phyloP scores from a whole-genome alignment of 1,139 yeast genomes.

The Pichia sp. region DNA sequence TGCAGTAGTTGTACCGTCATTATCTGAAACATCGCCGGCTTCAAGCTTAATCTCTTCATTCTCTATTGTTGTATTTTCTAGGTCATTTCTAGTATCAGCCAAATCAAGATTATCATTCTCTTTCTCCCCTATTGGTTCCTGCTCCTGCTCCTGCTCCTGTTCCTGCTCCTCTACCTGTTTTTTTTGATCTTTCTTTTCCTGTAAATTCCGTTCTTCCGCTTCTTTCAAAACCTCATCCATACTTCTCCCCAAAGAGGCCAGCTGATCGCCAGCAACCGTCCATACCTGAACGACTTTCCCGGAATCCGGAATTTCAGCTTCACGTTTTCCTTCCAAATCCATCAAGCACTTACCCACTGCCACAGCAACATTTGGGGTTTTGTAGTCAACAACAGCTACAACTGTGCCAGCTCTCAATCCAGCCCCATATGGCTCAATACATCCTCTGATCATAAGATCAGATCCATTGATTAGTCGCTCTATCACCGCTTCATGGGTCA shows the following conservation, averaged over 20 bases:
- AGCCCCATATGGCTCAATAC: slow-evolving; percentile 69
- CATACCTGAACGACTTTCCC: slow-evolving; percentile 67
- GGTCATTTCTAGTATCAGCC: not conserved
- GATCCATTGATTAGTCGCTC: slow-evolving; percentile 70
- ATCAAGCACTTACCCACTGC: slow-evolving; percentile 71
- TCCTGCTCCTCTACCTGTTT: slow-evolving; percentile 4
- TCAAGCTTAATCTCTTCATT: not conserved
- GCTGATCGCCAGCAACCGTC: slow-evolving; percentile 54
- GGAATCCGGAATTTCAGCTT: slow-evolving; percentile 38
- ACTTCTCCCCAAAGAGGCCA: slow-evolving; percentile 40
- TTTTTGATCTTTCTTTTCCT: not conserved
- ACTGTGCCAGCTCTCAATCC: slow-evolving; percentile 45
- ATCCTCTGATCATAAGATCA: slow-evolving; percentile 87
- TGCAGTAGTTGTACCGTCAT: slow-evolving; percentile 19
- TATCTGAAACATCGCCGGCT: slow-evolving; percentile 19
- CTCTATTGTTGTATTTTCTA: slow-evolving; percentile 1
- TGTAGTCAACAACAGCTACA: slow-evolving; percentile 68
- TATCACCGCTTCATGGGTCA: slow-evolving; percentile 73
- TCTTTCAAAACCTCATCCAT: slow-evolving; percentile 22
- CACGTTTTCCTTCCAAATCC: slow-evolving; percentile 38
- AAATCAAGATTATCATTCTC: too few relatives aligned
- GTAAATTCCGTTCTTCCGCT: not conserved
- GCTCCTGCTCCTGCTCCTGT: too few relatives aligned
- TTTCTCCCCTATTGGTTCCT: too few relatives aligned
- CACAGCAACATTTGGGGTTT: slow-evolving; percentile 59